These are phyloP conservation scores for Crithidia acanthocephali DNA, from an alignment of 208 protist species.

Conservation along the genomic window DNA sequence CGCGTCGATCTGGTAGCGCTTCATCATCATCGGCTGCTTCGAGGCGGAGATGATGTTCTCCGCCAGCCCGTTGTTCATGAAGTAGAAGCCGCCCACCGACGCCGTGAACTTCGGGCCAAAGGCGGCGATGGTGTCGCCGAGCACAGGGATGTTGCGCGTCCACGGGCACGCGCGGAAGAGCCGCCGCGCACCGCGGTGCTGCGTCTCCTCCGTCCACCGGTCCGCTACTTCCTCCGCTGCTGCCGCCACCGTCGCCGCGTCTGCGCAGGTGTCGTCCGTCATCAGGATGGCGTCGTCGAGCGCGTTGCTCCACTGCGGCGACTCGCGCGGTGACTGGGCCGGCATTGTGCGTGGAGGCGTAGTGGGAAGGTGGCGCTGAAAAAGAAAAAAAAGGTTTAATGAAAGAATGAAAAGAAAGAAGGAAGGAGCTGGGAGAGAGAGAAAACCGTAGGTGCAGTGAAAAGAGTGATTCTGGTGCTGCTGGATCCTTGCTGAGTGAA, in stretches of 20 bases:
- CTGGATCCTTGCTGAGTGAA: too few species aligned
- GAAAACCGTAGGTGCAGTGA: too few species aligned
- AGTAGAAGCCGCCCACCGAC: conserved; percentile 33
- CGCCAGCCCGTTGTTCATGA: conserved; percentile 44
- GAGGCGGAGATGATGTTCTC: conserved; percentile 43
- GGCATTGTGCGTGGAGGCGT: too few species aligned
- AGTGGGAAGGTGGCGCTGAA: neutral
- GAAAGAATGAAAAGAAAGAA: neutral
- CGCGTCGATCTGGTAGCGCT: conserved; percentile 26
- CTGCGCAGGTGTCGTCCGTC: neutral
- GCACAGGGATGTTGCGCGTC: conserved; percentile 32
- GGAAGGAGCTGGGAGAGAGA: too few species aligned
- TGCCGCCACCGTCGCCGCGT: neutral
- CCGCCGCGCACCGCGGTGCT: conserved; percentile 10
- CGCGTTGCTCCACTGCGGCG: neutral
- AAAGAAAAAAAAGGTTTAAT: neutral
- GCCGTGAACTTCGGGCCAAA: conserved; percentile 42
- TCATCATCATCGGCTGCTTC: conserved; percentile 44
- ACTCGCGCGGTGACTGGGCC: neutral
- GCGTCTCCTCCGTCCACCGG: conserved; percentile 17
- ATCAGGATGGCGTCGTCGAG: conserved; percentile 13
- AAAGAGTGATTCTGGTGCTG: too few species aligned
- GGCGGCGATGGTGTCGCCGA: conserved; percentile 35
- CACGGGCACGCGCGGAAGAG: conserved; percentile 35
- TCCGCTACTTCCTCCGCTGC: neutral